Conservation (phyloP, 139 green algal genomes). For the Tetratostichococcus sp. region DNA sequence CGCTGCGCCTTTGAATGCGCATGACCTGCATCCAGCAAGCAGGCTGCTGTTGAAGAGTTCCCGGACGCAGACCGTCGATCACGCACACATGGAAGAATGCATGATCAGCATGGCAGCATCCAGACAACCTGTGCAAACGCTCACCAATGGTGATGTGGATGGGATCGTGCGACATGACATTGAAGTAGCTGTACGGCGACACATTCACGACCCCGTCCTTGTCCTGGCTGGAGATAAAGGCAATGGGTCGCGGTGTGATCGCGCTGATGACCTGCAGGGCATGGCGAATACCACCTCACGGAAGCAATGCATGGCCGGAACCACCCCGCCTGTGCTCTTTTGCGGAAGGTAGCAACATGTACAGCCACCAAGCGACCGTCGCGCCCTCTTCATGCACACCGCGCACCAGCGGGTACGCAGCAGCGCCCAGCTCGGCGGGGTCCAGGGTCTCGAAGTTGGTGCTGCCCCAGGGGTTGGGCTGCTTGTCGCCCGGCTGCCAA, state of each 20-base stretch:
- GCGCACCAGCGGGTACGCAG: constrained; percentile 20
- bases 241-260: constrained; percentile 79
- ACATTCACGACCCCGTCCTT: constrained; percentile 53
- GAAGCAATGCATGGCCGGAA: too few species aligned
- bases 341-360: too few species aligned
- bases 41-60: neutral
- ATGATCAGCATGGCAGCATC: too few species aligned
- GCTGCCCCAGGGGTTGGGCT: constrained; percentile 32
- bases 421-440: constrained; percentile 14
- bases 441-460: constrained; percentile 20
- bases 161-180: constrained; percentile 75
- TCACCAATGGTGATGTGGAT: constrained; percentile 50
- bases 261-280: constrained; percentile 59
- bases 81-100: too few species aligned
- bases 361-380: too few species aligned
- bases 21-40: neutral
- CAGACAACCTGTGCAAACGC: neutral
- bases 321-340: too few species aligned
- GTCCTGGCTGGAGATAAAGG: constrained; percentile 67
- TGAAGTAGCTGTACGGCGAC: constrained; percentile 89
- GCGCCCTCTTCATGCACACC: too few species aligned
- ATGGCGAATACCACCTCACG: neutral
- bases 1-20: neutral
- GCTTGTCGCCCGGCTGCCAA: constrained; percentile 44
- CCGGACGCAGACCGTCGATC: too few species aligned